Base-by-base conservation (phyloP, 306 rosid species). In the Parietaria judaica region DNA sequence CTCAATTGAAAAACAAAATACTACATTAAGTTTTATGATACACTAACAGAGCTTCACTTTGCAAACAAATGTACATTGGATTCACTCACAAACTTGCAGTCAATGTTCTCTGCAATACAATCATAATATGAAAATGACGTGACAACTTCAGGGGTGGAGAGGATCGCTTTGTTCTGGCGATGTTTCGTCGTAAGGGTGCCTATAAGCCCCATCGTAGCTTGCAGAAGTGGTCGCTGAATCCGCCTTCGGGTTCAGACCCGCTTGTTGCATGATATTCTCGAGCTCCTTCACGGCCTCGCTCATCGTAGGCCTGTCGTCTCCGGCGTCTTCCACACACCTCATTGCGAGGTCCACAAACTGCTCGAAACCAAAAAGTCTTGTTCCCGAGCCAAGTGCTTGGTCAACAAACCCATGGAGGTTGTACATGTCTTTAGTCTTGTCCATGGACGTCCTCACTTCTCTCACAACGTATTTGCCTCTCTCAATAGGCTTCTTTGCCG, bases 241-340 rank as follows among this genome's bases (percentile, higher is more conserved):
- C 34, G 81, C 57, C 70, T 63, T 65, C 1, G 79, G 76, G 61
- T 82, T 87, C 71, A 76, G 31, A 63, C 83, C 86, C 52, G 72
- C 80, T 35, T 74, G 69, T 69, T 73, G 80, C 54, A 81, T 68
- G 47, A 86, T 79, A 57, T 53, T 73, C 74, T 86, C 91, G 16
- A 89, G 70, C 83, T 69, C 95, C 73, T 86, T 89, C 11, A 83
- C 87, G 48, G 80, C 95, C 66, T 76, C 84, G 17, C 88, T 83
- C 95, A 84, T 86, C 11, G 72, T 55, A 66, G 97, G 95, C 65
- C 95, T 82, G 15, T 78, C 74, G 15, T 65, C 62, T 59, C 78
- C 83, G 14, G 59, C 71, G 44, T 89, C 92, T 63, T 75, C 77
- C 1, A 82, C 83, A 46, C 97, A 89, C 52, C 76, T 69, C 85